Evolutionary conservation across 1,284 basidiomycete species (phyloP).

Genomic region (Irpex sp.): DNA sequence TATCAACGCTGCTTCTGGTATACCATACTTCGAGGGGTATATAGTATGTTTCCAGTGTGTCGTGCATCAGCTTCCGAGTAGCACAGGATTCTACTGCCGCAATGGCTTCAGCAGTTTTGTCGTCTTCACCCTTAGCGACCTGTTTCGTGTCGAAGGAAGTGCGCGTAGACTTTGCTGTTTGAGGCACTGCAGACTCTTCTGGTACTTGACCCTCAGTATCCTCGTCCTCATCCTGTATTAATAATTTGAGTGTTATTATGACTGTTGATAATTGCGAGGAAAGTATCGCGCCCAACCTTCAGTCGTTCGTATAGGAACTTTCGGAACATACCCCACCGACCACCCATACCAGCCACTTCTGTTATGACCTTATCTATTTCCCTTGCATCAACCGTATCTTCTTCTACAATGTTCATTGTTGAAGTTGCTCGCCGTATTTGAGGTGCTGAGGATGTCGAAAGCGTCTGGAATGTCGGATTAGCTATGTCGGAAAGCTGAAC

Average conservation of each 20-base stretch:
- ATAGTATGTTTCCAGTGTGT: constrained; percentile 75
- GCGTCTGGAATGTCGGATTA: constrained; percentile 15
- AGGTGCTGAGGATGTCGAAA: constrained; percentile 17
- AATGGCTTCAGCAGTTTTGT: constrained; percentile 18
- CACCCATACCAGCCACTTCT: constrained; percentile 86
- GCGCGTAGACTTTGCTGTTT: neutral
- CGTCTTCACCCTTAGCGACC: neutral
- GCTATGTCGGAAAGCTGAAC: constrained; percentile 29
- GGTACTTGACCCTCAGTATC: constrained; percentile 5
- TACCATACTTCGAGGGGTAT: constrained; percentile 93
- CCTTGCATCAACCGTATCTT: constrained; percentile 74
- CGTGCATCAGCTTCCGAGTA: constrained; percentile 62
- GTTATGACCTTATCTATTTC: constrained; percentile 88
- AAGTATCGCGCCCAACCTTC: constrained; percentile 36
- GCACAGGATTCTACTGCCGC: constrained; percentile 46
- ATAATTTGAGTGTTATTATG: neutral
- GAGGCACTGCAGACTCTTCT: neutral
- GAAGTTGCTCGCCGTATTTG: constrained; percentile 37
- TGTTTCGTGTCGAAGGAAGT: constrained; percentile 8
- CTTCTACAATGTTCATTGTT: constrained; percentile 41
- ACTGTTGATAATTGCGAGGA: neutral
- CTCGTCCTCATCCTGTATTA: constrained; percentile 12
- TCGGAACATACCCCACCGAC: constrained; percentile 89
- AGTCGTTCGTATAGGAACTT: constrained; percentile 81
- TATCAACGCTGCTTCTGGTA: constrained; percentile 82